A percentile compares a stretch with the other conserved stretches of the same genome.
These are phyloP conservation scores for Francoa sonchifolia DNA, from an alignment of 441 rosid genomes.

Conservation along the genomic window DNA sequence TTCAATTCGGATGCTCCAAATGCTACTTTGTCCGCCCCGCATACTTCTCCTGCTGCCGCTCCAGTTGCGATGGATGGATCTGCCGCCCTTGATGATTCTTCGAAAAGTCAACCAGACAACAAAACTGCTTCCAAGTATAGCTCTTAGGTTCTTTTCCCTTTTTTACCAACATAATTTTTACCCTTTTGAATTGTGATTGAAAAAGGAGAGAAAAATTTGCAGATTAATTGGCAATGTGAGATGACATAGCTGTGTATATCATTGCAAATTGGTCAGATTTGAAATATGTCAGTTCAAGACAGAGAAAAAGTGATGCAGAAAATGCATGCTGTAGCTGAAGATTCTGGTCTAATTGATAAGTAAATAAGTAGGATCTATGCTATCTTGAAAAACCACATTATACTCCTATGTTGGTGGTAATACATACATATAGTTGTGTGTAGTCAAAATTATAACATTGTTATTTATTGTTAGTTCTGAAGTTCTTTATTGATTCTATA, in stretches of 20 bases:
- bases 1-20: constrained; percentile 21
- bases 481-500: too few relatives aligned
- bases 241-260: neutral
- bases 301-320: neutral
- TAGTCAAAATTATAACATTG: too few relatives aligned
- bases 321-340: neutral
- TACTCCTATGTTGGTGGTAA: neutral
- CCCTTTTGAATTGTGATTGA: neutral
- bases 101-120: constrained; percentile 13
- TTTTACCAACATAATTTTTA: neutral
- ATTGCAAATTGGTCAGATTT: neutral
- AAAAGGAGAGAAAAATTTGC: neutral
- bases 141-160: neutral
- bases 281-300: neutral
- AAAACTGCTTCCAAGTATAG: constrained; percentile 35
- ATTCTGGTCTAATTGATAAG: neutral
- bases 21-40: constrained; percentile 19
- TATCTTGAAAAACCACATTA: neutral
- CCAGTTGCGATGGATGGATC: constrained; percentile 14
- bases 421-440: too few relatives aligned
- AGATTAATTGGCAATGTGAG: neutral
- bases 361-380: neutral
- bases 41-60: constrained; percentile 22
- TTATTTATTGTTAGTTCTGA: too few relatives aligned
- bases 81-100: constrained; percentile 21